Evolutionary conservation across 1,139 yeast species (phyloP).

Genomic region (Hanseniaspora gamundiae): DNA sequence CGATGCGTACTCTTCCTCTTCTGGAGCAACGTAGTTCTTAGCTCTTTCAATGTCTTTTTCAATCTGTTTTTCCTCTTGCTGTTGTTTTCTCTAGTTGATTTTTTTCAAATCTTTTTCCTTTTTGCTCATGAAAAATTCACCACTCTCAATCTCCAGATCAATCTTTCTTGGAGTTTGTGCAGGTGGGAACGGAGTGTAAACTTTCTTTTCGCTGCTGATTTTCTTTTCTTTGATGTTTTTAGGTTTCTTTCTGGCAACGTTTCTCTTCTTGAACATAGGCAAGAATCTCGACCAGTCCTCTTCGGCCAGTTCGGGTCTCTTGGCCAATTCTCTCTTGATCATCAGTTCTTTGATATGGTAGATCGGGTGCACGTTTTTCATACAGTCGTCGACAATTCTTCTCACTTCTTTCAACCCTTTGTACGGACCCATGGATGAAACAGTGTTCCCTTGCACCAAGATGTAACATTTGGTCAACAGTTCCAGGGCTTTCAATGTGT

Average conservation of each 20-base stretch:
- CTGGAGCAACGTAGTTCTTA: conserved; percentile 77
- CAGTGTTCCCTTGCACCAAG: conserved; percentile 95
- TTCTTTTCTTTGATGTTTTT: conserved; percentile 38
- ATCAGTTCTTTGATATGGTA: conserved; percentile 93
- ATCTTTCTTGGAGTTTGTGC: conserved; percentile 93
- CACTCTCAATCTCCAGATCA: conserved; percentile 94
- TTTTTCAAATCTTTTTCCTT: conserved; percentile 64
- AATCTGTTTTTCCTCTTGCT: conserved; percentile 60
- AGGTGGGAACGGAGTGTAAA: conserved; percentile 98
- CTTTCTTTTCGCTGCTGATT: conserved; percentile 57
- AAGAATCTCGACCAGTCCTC: conserved; percentile 97
- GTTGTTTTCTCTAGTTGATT: conserved; percentile 64
- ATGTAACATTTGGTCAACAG: conserved; percentile 86
- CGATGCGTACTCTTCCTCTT: conserved; percentile 41
- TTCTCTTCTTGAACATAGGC: conserved; percentile 94
- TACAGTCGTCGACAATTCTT: conserved; percentile 93
- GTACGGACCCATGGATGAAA: conserved; percentile 93
- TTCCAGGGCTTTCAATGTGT: conserved; percentile 90
- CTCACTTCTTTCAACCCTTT: conserved; percentile 87
- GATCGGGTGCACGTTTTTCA: conserved; percentile 92
- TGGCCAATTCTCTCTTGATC: conserved; percentile 91
- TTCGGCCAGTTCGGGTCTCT: conserved; percentile 86
- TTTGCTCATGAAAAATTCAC: conserved; percentile 91
- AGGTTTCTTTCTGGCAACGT: conserved; percentile 88
- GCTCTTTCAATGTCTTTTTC: conserved; percentile 58